A percentile compares a stretch with the other conserved stretches of the same genome.
Conservation (phyloP, 441 rosid genomes). For the Gossypium davidsonii region DNA sequence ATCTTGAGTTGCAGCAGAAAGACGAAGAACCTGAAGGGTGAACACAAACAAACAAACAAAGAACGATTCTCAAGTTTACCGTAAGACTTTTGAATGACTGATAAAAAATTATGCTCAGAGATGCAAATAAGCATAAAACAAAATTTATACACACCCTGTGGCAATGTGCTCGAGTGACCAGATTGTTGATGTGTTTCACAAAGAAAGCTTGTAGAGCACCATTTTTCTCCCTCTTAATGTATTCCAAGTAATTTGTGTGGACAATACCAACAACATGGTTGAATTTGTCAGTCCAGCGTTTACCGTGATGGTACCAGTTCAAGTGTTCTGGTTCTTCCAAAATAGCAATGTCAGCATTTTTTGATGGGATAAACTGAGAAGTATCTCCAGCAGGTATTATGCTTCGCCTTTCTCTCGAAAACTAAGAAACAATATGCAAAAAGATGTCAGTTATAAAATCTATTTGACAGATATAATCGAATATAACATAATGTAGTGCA, state of each 20-base stretch:
- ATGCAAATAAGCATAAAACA: conserved; percentile 3
- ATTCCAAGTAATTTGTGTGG: conserved; percentile 94
- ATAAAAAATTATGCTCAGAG: not conserved
- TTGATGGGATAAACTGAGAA: conserved; percentile 75
- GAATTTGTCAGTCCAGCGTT: conserved; percentile 91
- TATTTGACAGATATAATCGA: not conserved
- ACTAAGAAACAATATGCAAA: conserved; percentile 36
- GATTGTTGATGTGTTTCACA: conserved; percentile 84
- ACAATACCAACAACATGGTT: conserved; percentile 91
- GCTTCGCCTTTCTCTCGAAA: conserved; percentile 86
- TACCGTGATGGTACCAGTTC: conserved; percentile 96
- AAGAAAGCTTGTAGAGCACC: conserved; percentile 90
- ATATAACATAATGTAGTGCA: not conserved
- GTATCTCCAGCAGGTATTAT: conserved; percentile 93
- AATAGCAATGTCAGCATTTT: conserved; percentile 86
- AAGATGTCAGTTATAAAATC: conserved; percentile 12
- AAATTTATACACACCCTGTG: conserved; percentile 48
- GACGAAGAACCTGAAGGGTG: conserved; percentile 70
- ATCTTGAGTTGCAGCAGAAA: conserved; percentile 92
- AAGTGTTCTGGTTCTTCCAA: conserved; percentile 95
- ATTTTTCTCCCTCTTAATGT: conserved; percentile 89
- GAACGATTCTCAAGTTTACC: not conserved
- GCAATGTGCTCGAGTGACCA: conserved; percentile 86
- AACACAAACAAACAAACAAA: conserved; percentile 7
- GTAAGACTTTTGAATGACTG: not conserved